Percentiles rank a stretch among this genome's conserved stretches.
phyloP scores from a whole-genome alignment of 768 basidiomycete species.

The Mycena sanguinolenta region DNA sequence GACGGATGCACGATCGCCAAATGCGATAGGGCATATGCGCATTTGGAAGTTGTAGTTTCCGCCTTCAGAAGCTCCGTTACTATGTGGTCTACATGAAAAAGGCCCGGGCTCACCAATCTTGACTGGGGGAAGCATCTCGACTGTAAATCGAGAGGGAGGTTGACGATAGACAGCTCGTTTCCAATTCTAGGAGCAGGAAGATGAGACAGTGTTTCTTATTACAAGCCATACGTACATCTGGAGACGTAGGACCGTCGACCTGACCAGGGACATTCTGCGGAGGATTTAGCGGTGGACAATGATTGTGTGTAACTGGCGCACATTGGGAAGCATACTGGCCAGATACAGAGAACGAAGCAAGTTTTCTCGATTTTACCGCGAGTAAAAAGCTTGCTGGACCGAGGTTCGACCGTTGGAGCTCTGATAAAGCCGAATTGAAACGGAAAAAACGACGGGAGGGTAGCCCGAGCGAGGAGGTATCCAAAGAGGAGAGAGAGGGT shows the following conservation, averaged over 20 bases:
- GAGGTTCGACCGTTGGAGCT: slow-evolving; percentile 5
- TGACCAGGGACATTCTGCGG: slow-evolving; percentile 39
- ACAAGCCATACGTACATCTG: slow-evolving; percentile 37
- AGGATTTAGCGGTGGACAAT: not conserved
- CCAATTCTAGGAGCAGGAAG: slow-evolving; percentile 57
- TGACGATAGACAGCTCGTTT: slow-evolving; percentile 72
- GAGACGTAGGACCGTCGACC: slow-evolving; percentile 41
- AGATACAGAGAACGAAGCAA: not conserved
- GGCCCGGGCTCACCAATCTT: slow-evolving; percentile 63
- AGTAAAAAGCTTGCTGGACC: slow-evolving; percentile 7
- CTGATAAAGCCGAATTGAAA: not conserved
- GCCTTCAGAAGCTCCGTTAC: slow-evolving; percentile 52
- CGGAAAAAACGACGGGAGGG: slow-evolving; percentile 7
- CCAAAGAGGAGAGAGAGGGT: slow-evolving; percentile 18
- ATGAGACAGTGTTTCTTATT: not conserved
- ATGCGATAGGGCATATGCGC: slow-evolving; percentile 63
- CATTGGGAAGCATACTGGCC: slow-evolving; percentile 23
- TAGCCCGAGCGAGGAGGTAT: slow-evolving; percentile 8
- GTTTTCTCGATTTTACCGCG: slow-evolving; percentile 5
- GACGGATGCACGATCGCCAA: slow-evolving; percentile 54
- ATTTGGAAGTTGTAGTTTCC: slow-evolving; percentile 72
- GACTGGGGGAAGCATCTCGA: slow-evolving; percentile 68
- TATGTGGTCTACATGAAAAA: not conserved
- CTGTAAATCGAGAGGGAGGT: slow-evolving; percentile 70
- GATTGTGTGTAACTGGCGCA: not conserved